Base-by-base conservation (phyloP, 225 moss, liverwort and hornwort genomes). In the Pseudisothecium myosuroides region DNA sequence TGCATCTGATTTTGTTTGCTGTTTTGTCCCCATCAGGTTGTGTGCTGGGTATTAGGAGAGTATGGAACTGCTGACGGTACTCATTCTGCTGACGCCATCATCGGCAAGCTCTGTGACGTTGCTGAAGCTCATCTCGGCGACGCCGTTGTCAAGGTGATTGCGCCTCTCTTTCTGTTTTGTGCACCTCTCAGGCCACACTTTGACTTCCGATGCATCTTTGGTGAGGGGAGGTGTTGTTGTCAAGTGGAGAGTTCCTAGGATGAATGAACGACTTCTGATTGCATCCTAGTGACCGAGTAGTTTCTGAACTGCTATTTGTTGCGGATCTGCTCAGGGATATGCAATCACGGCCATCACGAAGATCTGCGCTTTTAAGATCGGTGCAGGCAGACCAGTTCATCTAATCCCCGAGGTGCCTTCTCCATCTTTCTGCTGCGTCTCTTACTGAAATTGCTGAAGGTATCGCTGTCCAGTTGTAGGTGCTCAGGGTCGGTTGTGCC, bases 21-120 rank as follows among this genome's bases (percentile, higher is more conserved):
- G 72, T 82, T 86, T 83, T 86, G 36, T 55, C 7, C 39, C 56
- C 76, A 43, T 43, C 91, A 98, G 98, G 96, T 99, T 64, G 96
- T 99, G 68, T 97, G 97, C 91, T 99, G 99, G 99, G 99, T 97
- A 32, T 89, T 99, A 82, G 98, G 98, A 92, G 99, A 99, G 88
- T 99, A 96, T 82, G 95, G 99, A 80, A 97, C 93, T 76, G 96
- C 96, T 61, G 97, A 96, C 87, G 95, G 97, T 28, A 92, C 83
- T 49, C 95, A 96, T 87, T 94, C 96, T 78, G 93, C 97, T 58
- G 86, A 95, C 73, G 93, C 94, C 52, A 99, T 99, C 84, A 95
- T 99, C 82, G 95, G 95, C 86, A 99, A 96, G 91, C 95, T 99
- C 32, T 97, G 96, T 88, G 99, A 99, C 88, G 96, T 97, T 72